Conservation (phyloP, 345 rosid species). For the Brassica nigra region DNA sequence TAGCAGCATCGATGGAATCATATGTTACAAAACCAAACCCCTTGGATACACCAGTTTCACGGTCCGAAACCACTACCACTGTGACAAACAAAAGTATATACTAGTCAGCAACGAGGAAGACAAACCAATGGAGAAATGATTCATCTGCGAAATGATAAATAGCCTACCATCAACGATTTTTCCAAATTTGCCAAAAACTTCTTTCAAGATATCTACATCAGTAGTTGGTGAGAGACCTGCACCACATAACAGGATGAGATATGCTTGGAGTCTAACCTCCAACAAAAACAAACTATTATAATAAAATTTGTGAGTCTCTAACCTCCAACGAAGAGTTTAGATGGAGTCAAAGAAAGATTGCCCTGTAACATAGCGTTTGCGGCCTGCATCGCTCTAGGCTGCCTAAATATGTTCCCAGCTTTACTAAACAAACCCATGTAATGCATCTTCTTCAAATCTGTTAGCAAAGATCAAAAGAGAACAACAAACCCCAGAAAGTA, state of each 20-base stretch:
- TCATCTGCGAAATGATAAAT: background rate
- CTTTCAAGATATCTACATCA: conserved; percentile 34
- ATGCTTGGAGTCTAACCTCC: background rate
- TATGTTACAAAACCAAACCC: conserved; percentile 42
- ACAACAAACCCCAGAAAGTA: background rate
- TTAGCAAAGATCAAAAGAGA: background rate
- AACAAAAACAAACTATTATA: too few relatives aligned
- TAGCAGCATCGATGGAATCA: conserved; percentile 34
- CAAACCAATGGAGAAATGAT: background rate
- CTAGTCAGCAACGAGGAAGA: conserved; percentile 17
- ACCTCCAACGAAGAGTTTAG: conserved; percentile 42
- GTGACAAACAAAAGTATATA: conserved; percentile 14
- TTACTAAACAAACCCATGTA: conserved; percentile 43
- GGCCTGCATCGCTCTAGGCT: conserved; percentile 39
- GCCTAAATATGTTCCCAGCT: conserved; percentile 43
- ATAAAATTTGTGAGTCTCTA: background rate
- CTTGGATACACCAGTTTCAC: conserved; percentile 35
- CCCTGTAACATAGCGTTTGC: conserved; percentile 39
- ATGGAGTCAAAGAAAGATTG: conserved; percentile 41
- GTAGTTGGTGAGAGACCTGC: conserved; percentile 33
- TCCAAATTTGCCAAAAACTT: conserved; percentile 37
- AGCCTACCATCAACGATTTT: conserved; percentile 39
- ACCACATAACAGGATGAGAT: background rate
- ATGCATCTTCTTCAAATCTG: conserved; percentile 40
- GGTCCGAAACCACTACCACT: conserved; percentile 39